phyloP scores from a whole-genome alignment of 768 basidiomycete species.

The Auricularia sp. region DNA sequence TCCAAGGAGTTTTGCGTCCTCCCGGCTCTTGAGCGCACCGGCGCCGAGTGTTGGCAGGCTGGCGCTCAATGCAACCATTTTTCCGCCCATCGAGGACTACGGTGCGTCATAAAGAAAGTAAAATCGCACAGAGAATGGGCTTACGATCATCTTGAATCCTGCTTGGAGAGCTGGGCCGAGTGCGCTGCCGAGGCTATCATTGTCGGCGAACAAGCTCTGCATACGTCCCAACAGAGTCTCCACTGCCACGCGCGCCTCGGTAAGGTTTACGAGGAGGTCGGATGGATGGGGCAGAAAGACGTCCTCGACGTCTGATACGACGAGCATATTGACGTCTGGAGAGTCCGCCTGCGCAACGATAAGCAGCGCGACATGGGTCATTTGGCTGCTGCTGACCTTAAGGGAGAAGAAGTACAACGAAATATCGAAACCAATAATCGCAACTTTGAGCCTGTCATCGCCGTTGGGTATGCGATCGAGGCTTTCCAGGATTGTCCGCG shows the following conservation, averaged over 20 bases:
- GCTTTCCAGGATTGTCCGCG: conserved; percentile 90
- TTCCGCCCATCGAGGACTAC: conserved; percentile 89
- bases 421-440: conserved; percentile 84
- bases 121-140: neutral
- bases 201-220: conserved; percentile 96
- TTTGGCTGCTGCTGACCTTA: conserved; percentile 33
- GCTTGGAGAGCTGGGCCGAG: conserved; percentile 91
- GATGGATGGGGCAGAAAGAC: conserved; percentile 96
- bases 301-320: conserved; percentile 94
- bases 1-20: conserved; percentile 92
- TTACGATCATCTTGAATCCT: conserved; percentile 88
- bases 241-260: conserved; percentile 69
- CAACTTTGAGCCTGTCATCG: conserved; percentile 84
- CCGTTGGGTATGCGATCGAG: conserved; percentile 93
- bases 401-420: conserved; percentile 96
- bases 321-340: conserved; percentile 85
- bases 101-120: too few relatives aligned
- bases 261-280: conserved; percentile 88
- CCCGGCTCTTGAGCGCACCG: conserved; percentile 89
- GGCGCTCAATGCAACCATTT: conserved; percentile 80
- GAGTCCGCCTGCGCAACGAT: conserved; percentile 41
- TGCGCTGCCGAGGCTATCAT: conserved; percentile 84
- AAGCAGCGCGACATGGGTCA: conserved; percentile 18
- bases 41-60: conserved; percentile 81
- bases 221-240: conserved; percentile 76